Conservation (phyloP, 345 rosid genomes). For the Hypericum androsaemum region DNA sequence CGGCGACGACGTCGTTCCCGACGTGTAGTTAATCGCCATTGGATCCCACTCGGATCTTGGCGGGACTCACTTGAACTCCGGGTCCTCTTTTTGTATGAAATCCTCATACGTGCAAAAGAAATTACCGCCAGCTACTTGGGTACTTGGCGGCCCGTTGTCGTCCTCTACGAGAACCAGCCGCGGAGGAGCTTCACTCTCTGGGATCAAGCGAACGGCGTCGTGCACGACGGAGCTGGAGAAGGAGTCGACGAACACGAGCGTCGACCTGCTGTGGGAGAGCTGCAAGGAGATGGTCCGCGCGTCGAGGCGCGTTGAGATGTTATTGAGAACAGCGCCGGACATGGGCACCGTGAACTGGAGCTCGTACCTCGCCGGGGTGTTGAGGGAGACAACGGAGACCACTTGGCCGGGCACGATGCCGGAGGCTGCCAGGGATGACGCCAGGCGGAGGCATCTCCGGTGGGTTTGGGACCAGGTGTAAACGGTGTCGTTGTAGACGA, state of each 20-base stretch:
- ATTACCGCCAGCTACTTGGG: no score
- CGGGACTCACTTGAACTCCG: constrained; percentile 11
- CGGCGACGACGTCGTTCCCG: constrained; percentile 19
- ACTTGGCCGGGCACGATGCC: background rate
- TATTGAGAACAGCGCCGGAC: constrained; percentile 18
- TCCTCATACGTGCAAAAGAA: constrained; percentile 12
- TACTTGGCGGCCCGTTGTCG: background rate
- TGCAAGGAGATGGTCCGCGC: constrained; percentile 18
- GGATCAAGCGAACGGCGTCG: constrained; percentile 11
- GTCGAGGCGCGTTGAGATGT: constrained; percentile 17
- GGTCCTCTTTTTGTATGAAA: constrained; percentile 10
- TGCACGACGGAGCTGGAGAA: background rate
- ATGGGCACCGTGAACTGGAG: constrained; percentile 20
- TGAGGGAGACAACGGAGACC: constrained; percentile 16
- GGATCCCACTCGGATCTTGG: constrained; percentile 16
- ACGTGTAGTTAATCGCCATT: constrained; percentile 12
- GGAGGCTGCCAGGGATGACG: background rate
- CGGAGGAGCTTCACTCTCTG: background rate
- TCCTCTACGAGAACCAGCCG: constrained; percentile 9
- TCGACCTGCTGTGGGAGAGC: constrained; percentile 15
- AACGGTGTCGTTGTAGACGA: constrained; percentile 11
- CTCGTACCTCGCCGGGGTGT: constrained; percentile 16
- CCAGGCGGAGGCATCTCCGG: constrained; percentile 20
- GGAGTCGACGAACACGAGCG: constrained; percentile 17
- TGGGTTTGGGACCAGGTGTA: constrained; percentile 17